Percentiles rank a stretch among this genome's conserved stretches.
These are phyloP conservation scores for Tricholoma saponaceum DNA, from an alignment of 768 basidiomycete genomes.

Conservation along the genomic window DNA sequence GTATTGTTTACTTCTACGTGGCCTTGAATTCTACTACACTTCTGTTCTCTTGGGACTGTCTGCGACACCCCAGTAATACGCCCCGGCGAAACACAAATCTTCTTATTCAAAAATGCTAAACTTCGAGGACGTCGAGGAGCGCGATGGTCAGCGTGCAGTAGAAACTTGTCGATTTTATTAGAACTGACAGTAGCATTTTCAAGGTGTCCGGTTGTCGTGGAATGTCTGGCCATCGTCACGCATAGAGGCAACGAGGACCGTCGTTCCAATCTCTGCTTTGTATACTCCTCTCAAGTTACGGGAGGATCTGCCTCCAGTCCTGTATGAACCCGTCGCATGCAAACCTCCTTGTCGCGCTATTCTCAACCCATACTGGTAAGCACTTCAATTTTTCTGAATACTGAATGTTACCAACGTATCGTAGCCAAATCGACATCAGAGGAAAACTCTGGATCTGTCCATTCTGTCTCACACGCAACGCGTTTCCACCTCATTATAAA, in stretches of 20 bases:
- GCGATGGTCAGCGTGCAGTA: slow-evolving; percentile 67
- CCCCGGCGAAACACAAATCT: slow-evolving; percentile 23
- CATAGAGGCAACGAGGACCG: slow-evolving; percentile 96
- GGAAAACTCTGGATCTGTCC: slow-evolving; percentile 99
- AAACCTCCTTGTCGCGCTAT: slow-evolving; percentile 97
- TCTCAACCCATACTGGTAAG: slow-evolving; percentile 94
- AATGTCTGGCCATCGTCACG: slow-evolving; percentile 98
- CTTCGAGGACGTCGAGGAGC: slow-evolving; percentile 97
- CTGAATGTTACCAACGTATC: slow-evolving; percentile 10
- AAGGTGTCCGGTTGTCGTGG: slow-evolving; percentile 95
- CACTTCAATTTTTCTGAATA: slow-evolving; percentile 10
- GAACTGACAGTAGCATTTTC: not conserved
- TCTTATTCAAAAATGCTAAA: slow-evolving; percentile 52
- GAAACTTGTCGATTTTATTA: not conserved
- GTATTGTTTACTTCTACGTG: slow-evolving; percentile 32
- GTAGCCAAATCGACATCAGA: slow-evolving; percentile 95
- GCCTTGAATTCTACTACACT: slow-evolving; percentile 19
- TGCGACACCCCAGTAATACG: slow-evolving; percentile 32
- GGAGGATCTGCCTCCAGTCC: slow-evolving; percentile 91
- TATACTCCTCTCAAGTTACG: slow-evolving; percentile 94
- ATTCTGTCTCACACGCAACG: slow-evolving; percentile 94
- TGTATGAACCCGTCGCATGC: slow-evolving; percentile 98
- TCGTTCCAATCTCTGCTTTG: slow-evolving; percentile 96
- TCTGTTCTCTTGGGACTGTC: slow-evolving; percentile 28
- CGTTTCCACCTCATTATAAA: slow-evolving; percentile 98